Base-by-base conservation (phyloP, 2,329 filamentous ascomycete genomes). In the Endoconidiophora laricicola region DNA sequence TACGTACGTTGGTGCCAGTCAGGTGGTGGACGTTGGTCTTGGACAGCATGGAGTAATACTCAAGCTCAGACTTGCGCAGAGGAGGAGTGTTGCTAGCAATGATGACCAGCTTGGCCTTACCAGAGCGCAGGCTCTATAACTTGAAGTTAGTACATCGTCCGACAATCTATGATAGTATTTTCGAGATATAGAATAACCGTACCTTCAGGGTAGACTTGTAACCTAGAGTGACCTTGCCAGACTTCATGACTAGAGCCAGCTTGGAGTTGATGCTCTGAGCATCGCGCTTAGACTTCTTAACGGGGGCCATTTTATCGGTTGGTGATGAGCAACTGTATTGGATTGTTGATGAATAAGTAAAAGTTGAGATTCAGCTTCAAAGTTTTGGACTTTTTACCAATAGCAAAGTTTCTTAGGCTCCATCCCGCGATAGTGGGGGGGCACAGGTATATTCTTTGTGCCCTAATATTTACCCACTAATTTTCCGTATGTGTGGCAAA, bases 81-180 rank as follows among this genome's bases (percentile, higher is more conserved):
- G 91, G 91, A 66, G 90, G 88, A 60, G 88, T 94, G 79, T 98
- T 96, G 72, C 85, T 87, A 61, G 66, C 64, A 54, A 94, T 93
- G 72, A 94, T 87, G 69, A 96, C 86, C 60, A 95, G 81, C 84
- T 96, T 96, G 69, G 91, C 91, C 82, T 95, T 96, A 71, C 90
- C 88, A 60, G 81, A 83, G 64, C 90, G 85, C 61, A 96, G 83
- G 60, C 76, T 75, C 83, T 96, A 40, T 18, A 22, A 24, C 40
- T 22, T 3, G 12, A 33, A 33, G 40, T 53, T 33, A 50, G 33
- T 20, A 40, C 20, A 7, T 22, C 94, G 66, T 91, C 76, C 50
- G 62, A 62, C 44, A 64, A 64, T 62, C 66, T 66, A 63, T 66
- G 55, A 20, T 22, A 16, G 18, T 36, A 40, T 52, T 43, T 48